These are phyloP conservation scores for Anethum foeniculum DNA, from an alignment of 140 eudicot genomes.

Conservation along the genomic window DNA sequence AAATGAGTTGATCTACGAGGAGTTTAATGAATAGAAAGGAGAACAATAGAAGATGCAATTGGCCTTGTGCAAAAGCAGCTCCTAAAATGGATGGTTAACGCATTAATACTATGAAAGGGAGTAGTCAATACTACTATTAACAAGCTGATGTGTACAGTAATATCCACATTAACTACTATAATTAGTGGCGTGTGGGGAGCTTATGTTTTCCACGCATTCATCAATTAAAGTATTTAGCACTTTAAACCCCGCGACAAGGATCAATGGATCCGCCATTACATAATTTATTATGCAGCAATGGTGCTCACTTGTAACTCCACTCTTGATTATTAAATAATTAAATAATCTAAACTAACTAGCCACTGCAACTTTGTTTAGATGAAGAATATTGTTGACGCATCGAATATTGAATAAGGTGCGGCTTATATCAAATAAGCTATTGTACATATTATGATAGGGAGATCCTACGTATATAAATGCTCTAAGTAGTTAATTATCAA, in stretches of 20 bases:
- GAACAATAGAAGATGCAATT: background rate
- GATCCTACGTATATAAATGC: background rate
- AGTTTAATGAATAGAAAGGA: background rate
- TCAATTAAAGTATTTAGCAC: background rate
- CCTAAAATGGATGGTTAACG: background rate
- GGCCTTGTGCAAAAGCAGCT: background rate
- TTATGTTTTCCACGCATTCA: constrained; percentile 4
- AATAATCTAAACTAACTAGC: background rate
- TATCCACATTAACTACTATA: background rate
- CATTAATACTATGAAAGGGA: background rate
- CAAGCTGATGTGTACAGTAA: too few species aligned
- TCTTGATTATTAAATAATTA: background rate
- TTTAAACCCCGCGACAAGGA: constrained; percentile 1
- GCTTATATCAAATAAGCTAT: background rate
- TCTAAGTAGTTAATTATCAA: background rate
- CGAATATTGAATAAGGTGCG: background rate
- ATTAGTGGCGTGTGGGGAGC: constrained; percentile 11
- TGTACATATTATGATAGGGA: background rate
- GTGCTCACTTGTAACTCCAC: background rate
- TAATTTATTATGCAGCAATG: background rate
- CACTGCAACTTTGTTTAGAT: background rate
- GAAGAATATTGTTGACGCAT: background rate
- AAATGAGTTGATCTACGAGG: background rate
- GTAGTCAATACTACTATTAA: background rate
- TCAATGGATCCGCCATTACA: background rate